These are phyloP conservation scores for Nigrospora sphaerica DNA, from an alignment of 2,329 filamentous ascomycete genomes.

Conservation along the genomic window DNA sequence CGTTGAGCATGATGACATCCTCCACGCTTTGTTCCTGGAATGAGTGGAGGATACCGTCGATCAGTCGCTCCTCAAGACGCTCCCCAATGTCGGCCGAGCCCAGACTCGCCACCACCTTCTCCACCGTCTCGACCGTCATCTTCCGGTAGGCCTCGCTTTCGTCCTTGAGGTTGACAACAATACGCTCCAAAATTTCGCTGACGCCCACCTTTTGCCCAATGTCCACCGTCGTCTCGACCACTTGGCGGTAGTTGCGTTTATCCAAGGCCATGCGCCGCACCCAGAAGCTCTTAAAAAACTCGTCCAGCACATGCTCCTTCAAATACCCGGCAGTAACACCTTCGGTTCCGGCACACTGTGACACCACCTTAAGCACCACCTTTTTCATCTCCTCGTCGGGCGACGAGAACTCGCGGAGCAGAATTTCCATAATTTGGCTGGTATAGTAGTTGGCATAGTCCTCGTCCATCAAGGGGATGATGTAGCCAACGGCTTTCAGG, in stretches of 20 bases:
- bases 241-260: constrained; percentile 94
- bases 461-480: constrained; percentile 98
- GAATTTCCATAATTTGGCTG: constrained; percentile 96
- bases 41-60: constrained; percentile 90
- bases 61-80: constrained; percentile 83
- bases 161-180: constrained; percentile 94
- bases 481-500: constrained; percentile 94
- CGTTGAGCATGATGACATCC: constrained; percentile 92
- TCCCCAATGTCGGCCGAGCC: constrained; percentile 92
- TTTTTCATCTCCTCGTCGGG: constrained; percentile 99
- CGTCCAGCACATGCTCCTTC: constrained; percentile 88
- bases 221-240: constrained; percentile 96
- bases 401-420: constrained; percentile 90
- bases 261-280: constrained; percentile 94
- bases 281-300: constrained; percentile 99
- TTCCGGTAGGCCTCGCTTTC: constrained; percentile 97
- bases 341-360: constrained; percentile 88
- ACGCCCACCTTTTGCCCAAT: constrained; percentile 97
- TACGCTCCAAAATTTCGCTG: constrained; percentile 85
- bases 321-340: constrained; percentile 92
- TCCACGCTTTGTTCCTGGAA: constrained; percentile 99
- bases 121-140: constrained; percentile 97
- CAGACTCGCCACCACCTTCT: constrained; percentile 89
- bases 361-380: constrained; percentile 94
- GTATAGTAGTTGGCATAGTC: constrained; percentile 99